A percentile compares a stretch with the other conserved stretches of the same genome.
These are phyloP conservation scores for Hamamelis virginiana DNA, from an alignment of 164 flowering plant species.

Conservation along the genomic window DNA sequence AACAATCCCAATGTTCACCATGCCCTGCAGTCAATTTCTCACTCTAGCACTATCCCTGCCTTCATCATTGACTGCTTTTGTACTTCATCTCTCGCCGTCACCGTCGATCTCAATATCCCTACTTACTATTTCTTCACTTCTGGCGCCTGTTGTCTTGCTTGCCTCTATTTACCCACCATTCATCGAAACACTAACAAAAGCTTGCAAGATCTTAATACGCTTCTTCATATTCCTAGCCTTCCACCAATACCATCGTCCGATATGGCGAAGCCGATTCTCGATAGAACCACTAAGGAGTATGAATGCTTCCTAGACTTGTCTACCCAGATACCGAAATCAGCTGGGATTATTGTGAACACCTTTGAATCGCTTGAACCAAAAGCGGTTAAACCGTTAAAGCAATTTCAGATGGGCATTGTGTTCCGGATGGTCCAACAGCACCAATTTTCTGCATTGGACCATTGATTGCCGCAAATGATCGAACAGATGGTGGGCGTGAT, in stretches of 20 bases:
- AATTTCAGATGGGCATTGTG: no score
- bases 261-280: conserved; percentile 25
- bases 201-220: conserved; percentile 6
- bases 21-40: conserved; percentile 21
- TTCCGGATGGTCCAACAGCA: no score
- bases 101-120: conserved; percentile 26
- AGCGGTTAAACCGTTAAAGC: no score
- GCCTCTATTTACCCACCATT: conserved; percentile 22
- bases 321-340: no score
- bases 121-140: conserved; percentile 38
- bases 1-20: conserved; percentile 25
- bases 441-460: no score
- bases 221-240: conserved; percentile 29
- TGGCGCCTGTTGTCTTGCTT: conserved; percentile 19
- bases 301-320: no score
- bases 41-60: conserved; percentile 19
- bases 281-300: not conserved
- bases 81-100: conserved; percentile 13
- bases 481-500: no score
- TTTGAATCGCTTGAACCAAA: no score
- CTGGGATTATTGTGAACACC: no score
- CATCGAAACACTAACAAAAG: conserved; percentile 2
- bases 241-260: conserved; percentile 27
- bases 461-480: no score
- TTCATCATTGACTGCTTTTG: conserved; percentile 38